phyloP scores from a whole-genome alignment of 176 grass and related monocot genomes.

The Hyparrhenia diplandra region DNA sequence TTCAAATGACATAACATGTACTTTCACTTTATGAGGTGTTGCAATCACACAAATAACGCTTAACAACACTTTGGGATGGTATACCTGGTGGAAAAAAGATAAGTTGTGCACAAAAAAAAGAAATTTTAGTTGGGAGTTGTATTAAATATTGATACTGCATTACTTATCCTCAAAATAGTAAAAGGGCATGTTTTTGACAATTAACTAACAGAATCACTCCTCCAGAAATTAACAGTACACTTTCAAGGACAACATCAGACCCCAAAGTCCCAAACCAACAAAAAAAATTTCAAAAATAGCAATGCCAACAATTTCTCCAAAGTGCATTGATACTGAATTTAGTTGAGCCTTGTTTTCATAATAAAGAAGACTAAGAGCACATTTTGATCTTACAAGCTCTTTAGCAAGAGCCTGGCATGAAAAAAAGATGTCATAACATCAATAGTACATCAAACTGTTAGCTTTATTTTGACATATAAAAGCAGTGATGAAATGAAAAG shows the following conservation, averaged over 20 bases:
- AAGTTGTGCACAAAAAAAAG: not conserved
- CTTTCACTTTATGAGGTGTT: not conserved
- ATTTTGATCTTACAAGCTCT: too few species aligned
- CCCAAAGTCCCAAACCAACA: not conserved
- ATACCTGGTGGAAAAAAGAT: too few species aligned
- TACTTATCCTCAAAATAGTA: not conserved
- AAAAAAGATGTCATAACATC: too few species aligned
- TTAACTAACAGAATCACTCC: not conserved
- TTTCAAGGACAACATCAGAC: not conserved
- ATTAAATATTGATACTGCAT: not conserved
- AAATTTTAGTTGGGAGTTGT: not conserved
- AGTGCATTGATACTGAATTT: too few species aligned
- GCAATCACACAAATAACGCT: not conserved
- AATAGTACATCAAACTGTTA: too few species aligned
- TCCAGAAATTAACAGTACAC: not conserved
- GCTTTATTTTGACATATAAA: too few species aligned
- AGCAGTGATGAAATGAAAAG: too few species aligned
- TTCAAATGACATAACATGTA: conserved; percentile 20
- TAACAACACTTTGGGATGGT: not conserved
- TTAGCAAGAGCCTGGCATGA: too few species aligned
- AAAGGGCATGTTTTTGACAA: not conserved
- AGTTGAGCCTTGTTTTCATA: too few species aligned
- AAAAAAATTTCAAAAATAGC: too few species aligned
- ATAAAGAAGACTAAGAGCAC: too few species aligned
- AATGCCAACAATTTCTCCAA: too few species aligned